These are phyloP conservation scores for Samsoniella hepiali DNA, from an alignment of 2,329 filamentous ascomycete genomes.

Conservation along the genomic window DNA sequence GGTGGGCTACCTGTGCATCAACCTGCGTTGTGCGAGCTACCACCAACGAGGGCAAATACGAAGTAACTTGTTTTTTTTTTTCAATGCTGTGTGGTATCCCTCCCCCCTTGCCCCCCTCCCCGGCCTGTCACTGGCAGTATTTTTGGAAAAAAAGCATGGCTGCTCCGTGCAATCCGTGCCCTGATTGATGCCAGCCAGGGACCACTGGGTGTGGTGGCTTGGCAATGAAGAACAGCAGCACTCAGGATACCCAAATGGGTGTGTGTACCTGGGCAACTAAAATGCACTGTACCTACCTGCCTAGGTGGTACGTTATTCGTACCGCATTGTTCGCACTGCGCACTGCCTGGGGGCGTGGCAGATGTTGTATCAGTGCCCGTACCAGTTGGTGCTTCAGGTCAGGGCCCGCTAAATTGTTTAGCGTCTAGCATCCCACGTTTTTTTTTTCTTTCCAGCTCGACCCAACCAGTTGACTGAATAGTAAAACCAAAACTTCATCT, in stretches of 20 bases:
- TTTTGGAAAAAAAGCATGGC: not conserved
- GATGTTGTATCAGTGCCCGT: not conserved
- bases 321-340: not conserved
- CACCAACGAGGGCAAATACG: not conserved
- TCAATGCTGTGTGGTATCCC: not conserved
- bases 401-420: not conserved
- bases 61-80: not conserved
- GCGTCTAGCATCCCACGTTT: not conserved
- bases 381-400: conserved; percentile 6
- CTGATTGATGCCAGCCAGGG: too few relatives aligned
- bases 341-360: not conserved
- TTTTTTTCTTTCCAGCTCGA: not conserved
- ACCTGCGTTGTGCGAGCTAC: conserved; percentile 7
- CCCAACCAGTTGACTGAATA: not conserved
- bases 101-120: not conserved
- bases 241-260: not conserved
- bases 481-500: not conserved
- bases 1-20: not conserved
- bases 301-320: too few relatives aligned
- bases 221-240: not conserved
- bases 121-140: not conserved
- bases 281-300: too few relatives aligned
- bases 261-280: too few relatives aligned
- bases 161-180: too few relatives aligned
- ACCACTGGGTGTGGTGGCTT: not conserved